These are phyloP conservation scores for Ophioceras dolichostomum DNA, from an alignment of 2,329 filamentous ascomycete species.

Conservation along the genomic window DNA sequence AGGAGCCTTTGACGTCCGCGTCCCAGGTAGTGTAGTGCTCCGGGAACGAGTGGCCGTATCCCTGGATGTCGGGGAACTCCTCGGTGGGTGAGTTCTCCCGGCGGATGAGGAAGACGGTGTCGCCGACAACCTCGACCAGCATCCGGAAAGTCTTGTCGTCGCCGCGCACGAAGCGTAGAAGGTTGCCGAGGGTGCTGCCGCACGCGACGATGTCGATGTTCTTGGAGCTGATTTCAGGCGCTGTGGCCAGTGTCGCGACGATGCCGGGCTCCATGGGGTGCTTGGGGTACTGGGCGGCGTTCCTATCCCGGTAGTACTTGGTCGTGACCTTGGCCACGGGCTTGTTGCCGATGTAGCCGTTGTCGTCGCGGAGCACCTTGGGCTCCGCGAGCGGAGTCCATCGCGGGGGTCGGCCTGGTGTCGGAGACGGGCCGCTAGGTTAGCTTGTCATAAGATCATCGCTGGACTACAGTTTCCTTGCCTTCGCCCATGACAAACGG, in stretches of 20 bases:
- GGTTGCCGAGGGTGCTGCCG: slow-evolving; percentile 46
- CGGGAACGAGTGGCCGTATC: slow-evolving; percentile 55
- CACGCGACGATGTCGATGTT: slow-evolving; percentile 46
- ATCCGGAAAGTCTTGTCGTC: slow-evolving; percentile 41
- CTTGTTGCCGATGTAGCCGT: slow-evolving; percentile 14
- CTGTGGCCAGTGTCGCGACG: slow-evolving; percentile 18
- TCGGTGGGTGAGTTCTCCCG: slow-evolving; percentile 48
- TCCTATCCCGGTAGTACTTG: slow-evolving; percentile 38
- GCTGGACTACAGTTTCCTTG: too few species aligned
- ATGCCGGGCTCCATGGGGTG: slow-evolving; percentile 40
- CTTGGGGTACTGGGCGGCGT: slow-evolving; percentile 33
- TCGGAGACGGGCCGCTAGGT: neutral
- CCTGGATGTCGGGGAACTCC: slow-evolving; percentile 38
- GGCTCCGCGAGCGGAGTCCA: slow-evolving; percentile 31
- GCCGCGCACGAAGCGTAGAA: slow-evolving; percentile 41
- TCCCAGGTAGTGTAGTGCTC: slow-evolving; percentile 56
- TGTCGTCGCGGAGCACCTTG: slow-evolving; percentile 26
- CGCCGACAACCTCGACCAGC: slow-evolving; percentile 38
- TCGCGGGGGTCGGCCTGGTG: slow-evolving; percentile 31
- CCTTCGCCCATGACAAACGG: too few species aligned
- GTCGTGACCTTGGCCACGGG: neutral
- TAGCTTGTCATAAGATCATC: too few species aligned
- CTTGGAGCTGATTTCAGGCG: slow-evolving; percentile 17
- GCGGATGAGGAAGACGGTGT: slow-evolving; percentile 50
- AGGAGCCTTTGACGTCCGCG: slow-evolving; percentile 35